Base-by-base conservation (phyloP, 1,284 basidiomycete genomes). In the Marasmius sp. region DNA sequence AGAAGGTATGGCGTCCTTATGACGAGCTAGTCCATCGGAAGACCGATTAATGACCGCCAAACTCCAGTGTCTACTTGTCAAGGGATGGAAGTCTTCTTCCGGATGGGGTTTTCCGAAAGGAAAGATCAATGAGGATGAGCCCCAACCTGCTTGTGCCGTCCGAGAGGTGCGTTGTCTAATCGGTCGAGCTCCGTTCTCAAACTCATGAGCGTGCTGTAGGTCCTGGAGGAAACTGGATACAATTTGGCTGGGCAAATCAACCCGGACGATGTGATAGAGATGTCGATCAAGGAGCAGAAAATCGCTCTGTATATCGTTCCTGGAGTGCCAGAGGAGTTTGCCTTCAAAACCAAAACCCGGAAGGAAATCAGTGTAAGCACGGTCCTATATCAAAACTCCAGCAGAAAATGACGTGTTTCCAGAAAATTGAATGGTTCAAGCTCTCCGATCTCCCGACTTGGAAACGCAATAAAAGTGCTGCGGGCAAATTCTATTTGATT, bases 91-190 rank as follows among this genome's bases (percentile, higher is more conserved):
- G 76, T 88, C 93, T 22, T 94, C 91, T 27, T 92, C 97, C 6
- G 93, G 95, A 5, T 99, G 97, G 97, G 93, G 94, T 34, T 99
- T 99, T 75, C 97, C 97, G 1, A 95, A 97, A 74, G 97, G 97
- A 57, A 99, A 99, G 79, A 99, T 99, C 75, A 99, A 99, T 70
- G 91, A 97, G 74, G 85, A 91, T 64, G 95, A 98, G 76, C 86
- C 89, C 48, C 84, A 91, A 66, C 82, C 87, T 66, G 84, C 84
- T 67, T 97, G 96, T 76, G 96, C 96, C 6, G 83, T 93, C 62
- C 87, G 96, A 72, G 96, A 98, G 81, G 95, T 96, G 66, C 63
- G 82, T 27, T 5, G 27, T 70, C 37, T 27, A 11, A 34, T 14
- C 33, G n/a, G 51, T 36, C 7, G 41, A 37, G 8, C 56, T 33